phyloP scores from a whole-genome alignment of 2,329 filamentous ascomycete genomes.

The Trichoderma gracile region DNA sequence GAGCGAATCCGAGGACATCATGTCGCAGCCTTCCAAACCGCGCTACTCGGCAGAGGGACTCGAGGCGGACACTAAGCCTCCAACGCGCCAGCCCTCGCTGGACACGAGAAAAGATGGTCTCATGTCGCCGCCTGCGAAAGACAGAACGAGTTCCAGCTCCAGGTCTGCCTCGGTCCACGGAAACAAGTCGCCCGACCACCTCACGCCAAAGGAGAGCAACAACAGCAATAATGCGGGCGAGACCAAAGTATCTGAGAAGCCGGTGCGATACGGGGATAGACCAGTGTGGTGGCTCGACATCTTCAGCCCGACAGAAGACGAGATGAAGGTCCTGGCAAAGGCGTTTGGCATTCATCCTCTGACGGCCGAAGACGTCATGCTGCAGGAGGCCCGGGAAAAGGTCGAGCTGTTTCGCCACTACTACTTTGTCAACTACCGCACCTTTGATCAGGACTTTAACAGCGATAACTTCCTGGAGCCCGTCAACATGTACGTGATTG shows the following conservation, averaged over 20 bases:
- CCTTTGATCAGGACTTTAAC: conserved; percentile 90
- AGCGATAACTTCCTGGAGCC: conserved; percentile 91
- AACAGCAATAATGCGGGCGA: conserved; percentile 27
- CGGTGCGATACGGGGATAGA: conserved; percentile 70
- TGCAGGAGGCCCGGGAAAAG: conserved; percentile 96
- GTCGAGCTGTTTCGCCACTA: conserved; percentile 97
- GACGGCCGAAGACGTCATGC: conserved; percentile 94
- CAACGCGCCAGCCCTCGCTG: conserved; percentile 51
- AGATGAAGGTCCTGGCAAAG: conserved; percentile 93
- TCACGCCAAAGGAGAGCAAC: conserved; percentile 24
- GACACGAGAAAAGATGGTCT: conserved; percentile 35
- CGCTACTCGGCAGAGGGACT: conserved; percentile 31
- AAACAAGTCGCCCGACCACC: conserved; percentile 42
- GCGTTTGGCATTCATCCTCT: conserved; percentile 94
- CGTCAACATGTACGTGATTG: conserved; percentile 95
- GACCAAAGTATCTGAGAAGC: conserved; percentile 40
- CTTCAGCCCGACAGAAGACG: conserved; percentile 82
- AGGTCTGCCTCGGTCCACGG: conserved; percentile 46
- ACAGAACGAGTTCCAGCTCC: conserved; percentile 12
- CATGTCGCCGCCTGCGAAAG: conserved; percentile 37
- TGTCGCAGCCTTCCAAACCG: conserved; percentile 32
- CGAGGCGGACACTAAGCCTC: conserved; percentile 46
- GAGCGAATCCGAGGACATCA: conserved; percentile 55
- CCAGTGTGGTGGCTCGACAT: conserved; percentile 98
- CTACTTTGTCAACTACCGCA: conserved; percentile 98